Evolutionary conservation across 306 rosid species (phyloP), one percentile per base, ranked within the genome.

Genomic region (barrel medic (Medicago truncatula)): DNA sequence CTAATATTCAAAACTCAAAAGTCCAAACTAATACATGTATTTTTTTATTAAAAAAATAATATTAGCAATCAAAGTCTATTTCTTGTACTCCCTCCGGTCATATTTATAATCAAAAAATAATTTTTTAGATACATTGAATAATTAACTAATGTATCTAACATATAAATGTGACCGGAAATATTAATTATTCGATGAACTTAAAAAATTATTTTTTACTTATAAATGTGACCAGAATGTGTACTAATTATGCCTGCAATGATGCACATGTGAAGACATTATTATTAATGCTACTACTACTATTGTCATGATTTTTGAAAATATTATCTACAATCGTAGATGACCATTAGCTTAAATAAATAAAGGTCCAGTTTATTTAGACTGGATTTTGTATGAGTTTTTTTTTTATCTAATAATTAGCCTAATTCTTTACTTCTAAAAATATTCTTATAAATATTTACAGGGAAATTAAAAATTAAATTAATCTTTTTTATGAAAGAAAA

Each of bases 181-280:
- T n/a, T n/a, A n/a, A n/a, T n/a, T n/a, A n/a, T n/a, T n/a, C n/a
- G n/a, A n/a, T n/a, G n/a, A n/a, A n/a, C n/a, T n/a, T n/a, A n/a
- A n/a, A n/a, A n/a, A n/a, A n/a, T n/a, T n/a, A n/a, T n/a, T n/a
- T n/a, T n/a, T n/a, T n/a, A n/a, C n/a, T n/a, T n/a, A n/a, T n/a
- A n/a, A n/a, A n/a, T n/a, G n/a, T n/a, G n/a, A n/a, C n/a, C n/a
- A n/a, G n/a, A n/a, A n/a, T n/a, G n/a, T n/a, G n/a, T n/a, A 28
- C 63, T 52, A 59, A 31, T 71, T 21, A 77, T 80, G 85, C 83
- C 75, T 80, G 80, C 85, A 67, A 67, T 44, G 72, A 68, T 61
- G 67, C 10, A 23, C 39, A 59, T 54, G 28, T 50, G 18, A 50
- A n/a, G 10, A 3, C n/a, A 15, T 50, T 49, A 6, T 46, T 49